Percentiles rank a stretch among this genome's conserved stretches.
Evolutionary conservation across 2,329 filamentous ascomycete species (phyloP).

Genomic region (Colletotrichum abscissum): DNA sequence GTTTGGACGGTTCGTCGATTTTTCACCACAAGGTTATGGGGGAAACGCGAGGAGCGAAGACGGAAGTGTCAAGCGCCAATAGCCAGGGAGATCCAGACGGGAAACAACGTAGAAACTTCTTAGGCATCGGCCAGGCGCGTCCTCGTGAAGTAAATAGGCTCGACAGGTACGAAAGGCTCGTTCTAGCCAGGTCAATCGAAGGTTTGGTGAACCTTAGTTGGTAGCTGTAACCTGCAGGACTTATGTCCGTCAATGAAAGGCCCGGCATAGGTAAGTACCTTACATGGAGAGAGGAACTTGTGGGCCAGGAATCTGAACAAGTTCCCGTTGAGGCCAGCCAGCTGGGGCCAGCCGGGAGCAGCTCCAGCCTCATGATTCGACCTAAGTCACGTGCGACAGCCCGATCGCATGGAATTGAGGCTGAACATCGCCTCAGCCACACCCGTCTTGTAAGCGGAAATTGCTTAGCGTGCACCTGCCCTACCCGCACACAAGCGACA

Average conservation of each 20-base stretch:
- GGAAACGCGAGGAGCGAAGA: neutral
- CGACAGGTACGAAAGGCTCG: neutral
- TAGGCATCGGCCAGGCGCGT: neutral
- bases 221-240: neutral
- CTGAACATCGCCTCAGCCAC: conserved; percentile 26
- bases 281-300: too few relatives aligned
- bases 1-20: conserved; percentile 9
- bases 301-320: too few relatives aligned
- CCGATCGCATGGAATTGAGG: conserved; percentile 14
- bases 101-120: neutral
- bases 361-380: neutral
- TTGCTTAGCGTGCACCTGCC: conserved; percentile 26
- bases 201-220: neutral
- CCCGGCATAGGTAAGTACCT: too few relatives aligned
- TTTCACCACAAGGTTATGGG: neutral
- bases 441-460: neutral
- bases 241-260: neutral
- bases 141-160: neutral
- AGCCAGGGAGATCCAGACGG: neutral
- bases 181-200: neutral
- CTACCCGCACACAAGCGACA: conserved; percentile 36
- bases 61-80: neutral
- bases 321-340: neutral
- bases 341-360: neutral
- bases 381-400: conserved; percentile 22